phyloP scores from a whole-genome alignment of 257 asterid species.

The Linaria vulgaris region DNA sequence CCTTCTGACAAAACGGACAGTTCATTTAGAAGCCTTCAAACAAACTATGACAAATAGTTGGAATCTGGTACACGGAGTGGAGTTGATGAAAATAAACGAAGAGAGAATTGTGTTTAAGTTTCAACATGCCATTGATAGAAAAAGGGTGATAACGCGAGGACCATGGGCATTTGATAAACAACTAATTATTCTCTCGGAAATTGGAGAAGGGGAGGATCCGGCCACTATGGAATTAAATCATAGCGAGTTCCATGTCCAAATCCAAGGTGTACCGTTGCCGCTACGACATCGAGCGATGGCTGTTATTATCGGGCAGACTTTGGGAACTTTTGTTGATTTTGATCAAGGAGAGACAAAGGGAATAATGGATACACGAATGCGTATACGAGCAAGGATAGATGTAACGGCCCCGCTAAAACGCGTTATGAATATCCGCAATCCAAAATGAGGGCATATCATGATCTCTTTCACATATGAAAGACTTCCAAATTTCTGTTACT shows the following conservation, averaged over 20 bases:
- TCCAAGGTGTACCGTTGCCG: background rate
- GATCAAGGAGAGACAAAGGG: too few species aligned
- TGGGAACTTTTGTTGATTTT: too few species aligned
- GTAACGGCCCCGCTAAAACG: too few species aligned
- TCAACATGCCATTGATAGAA: background rate
- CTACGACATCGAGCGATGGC: too few species aligned
- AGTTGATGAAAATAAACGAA: background rate
- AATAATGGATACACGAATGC: too few species aligned
- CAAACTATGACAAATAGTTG: background rate
- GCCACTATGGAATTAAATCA: background rate
- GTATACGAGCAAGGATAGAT: too few species aligned
- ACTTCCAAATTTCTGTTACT: too few species aligned
- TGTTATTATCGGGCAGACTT: too few species aligned
- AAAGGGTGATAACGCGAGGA: background rate
- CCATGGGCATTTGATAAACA: background rate
- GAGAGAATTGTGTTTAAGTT: background rate
- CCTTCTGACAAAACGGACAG: background rate
- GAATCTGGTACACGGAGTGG: background rate
- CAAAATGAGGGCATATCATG: too few species aligned
- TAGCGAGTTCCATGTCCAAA: background rate
- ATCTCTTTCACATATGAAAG: too few species aligned
- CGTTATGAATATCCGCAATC: too few species aligned
- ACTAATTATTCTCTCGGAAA: background rate
- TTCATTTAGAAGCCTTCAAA: background rate
- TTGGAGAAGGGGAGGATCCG: background rate